phyloP scores from a whole-genome alignment of 768 basidiomycete species.

The Pleurotus ostreatus region DNA sequence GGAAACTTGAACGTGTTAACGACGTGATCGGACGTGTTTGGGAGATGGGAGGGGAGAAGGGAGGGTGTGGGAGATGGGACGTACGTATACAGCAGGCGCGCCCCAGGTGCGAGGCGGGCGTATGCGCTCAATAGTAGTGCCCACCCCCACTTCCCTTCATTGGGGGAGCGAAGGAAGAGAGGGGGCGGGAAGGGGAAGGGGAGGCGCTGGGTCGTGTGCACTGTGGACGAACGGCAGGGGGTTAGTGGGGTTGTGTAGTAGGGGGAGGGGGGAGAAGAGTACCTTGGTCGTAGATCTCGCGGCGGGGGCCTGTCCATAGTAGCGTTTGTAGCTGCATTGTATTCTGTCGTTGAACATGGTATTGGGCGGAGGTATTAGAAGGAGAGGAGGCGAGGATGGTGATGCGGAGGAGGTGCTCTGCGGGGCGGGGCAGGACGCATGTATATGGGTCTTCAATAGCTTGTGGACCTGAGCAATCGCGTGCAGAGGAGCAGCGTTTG shows the following conservation, averaged over 20 bases:
- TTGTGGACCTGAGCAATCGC: slow-evolving; percentile 29
- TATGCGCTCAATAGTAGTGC: too few species aligned
- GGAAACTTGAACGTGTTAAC: too few species aligned
- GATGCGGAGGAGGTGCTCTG: slow-evolving; percentile 54
- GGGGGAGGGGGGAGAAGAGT: neutral
- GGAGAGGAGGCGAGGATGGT: slow-evolving; percentile 37
- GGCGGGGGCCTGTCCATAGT: slow-evolving; percentile 69
- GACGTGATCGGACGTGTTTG: slow-evolving; percentile 50
- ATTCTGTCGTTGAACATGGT: too few species aligned
- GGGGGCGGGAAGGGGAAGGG: slow-evolving; percentile 11
- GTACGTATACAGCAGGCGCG: too few species aligned
- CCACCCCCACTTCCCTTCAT: too few species aligned
- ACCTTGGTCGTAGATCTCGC: slow-evolving; percentile 69
- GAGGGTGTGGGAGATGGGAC: neutral
- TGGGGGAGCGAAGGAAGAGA: too few species aligned
- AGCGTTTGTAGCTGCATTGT: slow-evolving; percentile 33
- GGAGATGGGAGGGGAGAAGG: slow-evolving; percentile 19
- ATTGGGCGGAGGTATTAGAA: too few species aligned
- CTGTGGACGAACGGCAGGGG: too few species aligned
- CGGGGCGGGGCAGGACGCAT: slow-evolving; percentile 52
- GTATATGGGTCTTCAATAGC: slow-evolving; percentile 14
- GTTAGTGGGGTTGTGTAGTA: too few species aligned
- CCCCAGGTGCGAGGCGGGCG: too few species aligned
- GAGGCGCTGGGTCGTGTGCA: slow-evolving; percentile 42
- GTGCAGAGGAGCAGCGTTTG: slow-evolving; percentile 35